A percentile compares a stretch with the other conserved stretches of the same genome.
Conservation (phyloP, 768 basidiomycete species). For the Rhizopogon vulgaris region DNA sequence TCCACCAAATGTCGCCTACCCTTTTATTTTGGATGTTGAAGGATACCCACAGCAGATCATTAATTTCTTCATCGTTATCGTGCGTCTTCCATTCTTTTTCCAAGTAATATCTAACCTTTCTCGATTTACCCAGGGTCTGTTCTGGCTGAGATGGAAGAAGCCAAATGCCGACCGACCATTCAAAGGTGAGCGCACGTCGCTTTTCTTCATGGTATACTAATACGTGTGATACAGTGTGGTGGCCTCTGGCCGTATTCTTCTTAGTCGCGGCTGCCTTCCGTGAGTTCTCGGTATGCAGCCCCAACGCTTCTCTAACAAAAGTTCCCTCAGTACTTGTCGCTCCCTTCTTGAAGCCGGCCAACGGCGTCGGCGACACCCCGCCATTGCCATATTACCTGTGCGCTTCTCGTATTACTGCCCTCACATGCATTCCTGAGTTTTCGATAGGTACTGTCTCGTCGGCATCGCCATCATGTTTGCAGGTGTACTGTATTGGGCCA, state of each 20-base stretch:
- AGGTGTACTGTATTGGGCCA: slow-evolving; percentile 50
- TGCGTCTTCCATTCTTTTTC: slow-evolving; percentile 20
- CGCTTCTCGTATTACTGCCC: not conserved
- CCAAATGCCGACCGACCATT: slow-evolving; percentile 45
- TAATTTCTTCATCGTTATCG: slow-evolving; percentile 49
- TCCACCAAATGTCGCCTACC: slow-evolving; percentile 47
- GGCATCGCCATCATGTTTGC: slow-evolving; percentile 41
- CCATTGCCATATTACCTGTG: slow-evolving; percentile 55
- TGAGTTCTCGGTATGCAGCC: slow-evolving; percentile 19
- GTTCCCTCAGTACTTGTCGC: slow-evolving; percentile 40
- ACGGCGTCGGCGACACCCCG: slow-evolving; percentile 52
- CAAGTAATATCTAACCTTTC: not conserved
- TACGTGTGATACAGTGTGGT: slow-evolving; percentile 37
- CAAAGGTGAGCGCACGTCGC: slow-evolving; percentile 31
- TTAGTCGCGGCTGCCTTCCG: slow-evolving; percentile 44
- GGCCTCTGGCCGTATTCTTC: slow-evolving; percentile 50
- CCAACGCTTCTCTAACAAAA: not conserved
- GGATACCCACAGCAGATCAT: slow-evolving; percentile 46
- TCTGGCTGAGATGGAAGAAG: slow-evolving; percentile 48
- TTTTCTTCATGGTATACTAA: not conserved
- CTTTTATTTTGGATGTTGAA: slow-evolving; percentile 56
- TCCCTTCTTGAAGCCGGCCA: slow-evolving; percentile 50
- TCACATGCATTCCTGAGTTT: not conserved
- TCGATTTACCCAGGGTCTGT: slow-evolving; percentile 35
- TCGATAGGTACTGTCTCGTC: slow-evolving; percentile 43